phyloP scores from a whole-genome alignment of 1,284 basidiomycete genomes.

The Tremellales sp. region DNA sequence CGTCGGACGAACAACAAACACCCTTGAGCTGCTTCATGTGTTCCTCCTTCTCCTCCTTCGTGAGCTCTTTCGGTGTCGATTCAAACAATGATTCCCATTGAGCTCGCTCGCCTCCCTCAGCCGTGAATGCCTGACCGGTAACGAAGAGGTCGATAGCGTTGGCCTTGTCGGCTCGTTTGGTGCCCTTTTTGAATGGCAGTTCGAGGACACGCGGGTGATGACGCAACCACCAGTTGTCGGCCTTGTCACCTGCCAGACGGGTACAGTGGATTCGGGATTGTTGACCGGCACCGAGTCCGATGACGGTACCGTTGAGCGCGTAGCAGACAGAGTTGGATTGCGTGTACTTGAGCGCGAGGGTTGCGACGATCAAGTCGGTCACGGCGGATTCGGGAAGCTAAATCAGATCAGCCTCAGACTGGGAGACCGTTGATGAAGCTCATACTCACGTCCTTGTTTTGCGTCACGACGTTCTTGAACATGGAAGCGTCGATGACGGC shows the following conservation, averaged over 20 bases:
- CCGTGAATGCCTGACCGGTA: constrained; percentile 71
- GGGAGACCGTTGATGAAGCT: neutral
- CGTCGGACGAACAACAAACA: constrained; percentile 91
- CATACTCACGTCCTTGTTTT: constrained; percentile 69
- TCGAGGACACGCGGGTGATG: constrained; percentile 85
- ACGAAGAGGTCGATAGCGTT: constrained; percentile 98
- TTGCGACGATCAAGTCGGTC: constrained; percentile 88
- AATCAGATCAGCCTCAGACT: neutral
- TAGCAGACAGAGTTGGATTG: constrained; percentile 99
- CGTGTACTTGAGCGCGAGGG: constrained; percentile 95
- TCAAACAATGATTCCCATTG: constrained; percentile 94
- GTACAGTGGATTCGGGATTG: constrained; percentile 99
- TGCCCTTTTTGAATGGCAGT: constrained; percentile 94
- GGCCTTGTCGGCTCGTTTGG: constrained; percentile 95
- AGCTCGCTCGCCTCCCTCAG: constrained; percentile 75
- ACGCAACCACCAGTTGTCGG: constrained; percentile 99
- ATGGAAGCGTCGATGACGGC: constrained; percentile 76
- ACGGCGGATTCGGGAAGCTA: constrained; percentile 70
- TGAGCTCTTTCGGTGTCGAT: constrained; percentile 64
- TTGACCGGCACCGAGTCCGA: constrained; percentile 96
- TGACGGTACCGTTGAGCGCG: constrained; percentile 84
- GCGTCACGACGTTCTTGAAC: constrained; percentile 83
- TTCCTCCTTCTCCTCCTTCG: constrained; percentile 64
- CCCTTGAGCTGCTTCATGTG: constrained; percentile 71
- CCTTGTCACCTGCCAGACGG: constrained; percentile 91